Evolutionary conservation across 2,329 filamentous ascomycete genomes (phyloP).

Genomic region (Pestalotiopsis sp.): DNA sequence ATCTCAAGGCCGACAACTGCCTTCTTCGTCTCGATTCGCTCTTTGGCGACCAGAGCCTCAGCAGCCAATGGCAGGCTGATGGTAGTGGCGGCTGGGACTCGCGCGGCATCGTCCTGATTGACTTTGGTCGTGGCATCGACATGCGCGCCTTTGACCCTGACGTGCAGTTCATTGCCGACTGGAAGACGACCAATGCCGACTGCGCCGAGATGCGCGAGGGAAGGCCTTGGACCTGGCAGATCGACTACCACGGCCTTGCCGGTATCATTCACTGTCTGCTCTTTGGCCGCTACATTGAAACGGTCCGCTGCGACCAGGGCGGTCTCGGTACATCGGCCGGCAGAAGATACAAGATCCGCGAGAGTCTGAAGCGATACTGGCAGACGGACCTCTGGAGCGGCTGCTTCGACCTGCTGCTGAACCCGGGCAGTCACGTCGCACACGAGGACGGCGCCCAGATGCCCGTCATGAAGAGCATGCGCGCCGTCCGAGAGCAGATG

Average conservation of each 20-base stretch:
- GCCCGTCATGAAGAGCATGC: slow-evolving; percentile 75
- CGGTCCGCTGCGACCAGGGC: slow-evolving; percentile 57
- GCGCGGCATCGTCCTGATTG: slow-evolving; percentile 85
- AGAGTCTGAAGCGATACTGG: slow-evolving; percentile 93
- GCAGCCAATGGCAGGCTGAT: slow-evolving; percentile 69
- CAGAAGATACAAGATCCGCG: slow-evolving; percentile 78
- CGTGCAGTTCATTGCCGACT: slow-evolving; percentile 92
- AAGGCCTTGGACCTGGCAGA: slow-evolving; percentile 95
- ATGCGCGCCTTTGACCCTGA: slow-evolving; percentile 79
- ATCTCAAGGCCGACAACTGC: slow-evolving; percentile 95
- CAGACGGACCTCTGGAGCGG: slow-evolving; percentile 88
- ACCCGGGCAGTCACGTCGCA: slow-evolving; percentile 70
- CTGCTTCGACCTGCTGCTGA: slow-evolving; percentile 83
- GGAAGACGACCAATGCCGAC: slow-evolving; percentile 85
- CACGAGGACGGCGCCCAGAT: slow-evolving; percentile 68
- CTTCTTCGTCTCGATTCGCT: slow-evolving; percentile 76
- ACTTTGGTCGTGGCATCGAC: slow-evolving; percentile 93
- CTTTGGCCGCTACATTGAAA: slow-evolving; percentile 95
- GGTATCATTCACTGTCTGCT: slow-evolving; percentile 86
- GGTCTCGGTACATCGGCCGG: slow-evolving; percentile 57
- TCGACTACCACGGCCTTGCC: slow-evolving; percentile 93
- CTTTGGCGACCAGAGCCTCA: slow-evolving; percentile 46
- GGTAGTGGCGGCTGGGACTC: slow-evolving; percentile 78
- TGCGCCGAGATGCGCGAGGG: slow-evolving; percentile 95
- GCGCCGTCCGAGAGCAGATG: slow-evolving; percentile 73